Base-by-base conservation (phyloP, 768 basidiomycete genomes). In the Mrakia gelida region DNA sequence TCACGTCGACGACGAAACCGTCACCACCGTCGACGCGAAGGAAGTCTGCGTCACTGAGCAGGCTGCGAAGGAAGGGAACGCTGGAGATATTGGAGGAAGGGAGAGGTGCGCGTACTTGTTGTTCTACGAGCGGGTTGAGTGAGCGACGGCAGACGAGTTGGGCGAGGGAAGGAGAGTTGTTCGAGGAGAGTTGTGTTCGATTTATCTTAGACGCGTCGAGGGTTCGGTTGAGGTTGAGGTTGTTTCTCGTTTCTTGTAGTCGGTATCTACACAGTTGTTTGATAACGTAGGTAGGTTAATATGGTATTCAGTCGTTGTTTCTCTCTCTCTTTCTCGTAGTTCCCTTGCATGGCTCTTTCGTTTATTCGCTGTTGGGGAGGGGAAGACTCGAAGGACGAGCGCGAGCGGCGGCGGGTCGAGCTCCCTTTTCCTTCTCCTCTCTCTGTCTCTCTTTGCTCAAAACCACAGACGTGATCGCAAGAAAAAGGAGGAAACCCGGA, bases 1-100 rank as follows among this genome's bases (percentile, higher is more conserved):
- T 79, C 90, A 95, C 71, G 92, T 98, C 74, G 95, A 98, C 84
- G 96, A 98, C 82, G 95, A 97, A 84, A 86, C 91, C 15, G 91
- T 95, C 34, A 90, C 90, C 49, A 90, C 92, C 81, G 88, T 96
- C 61, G 86, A 88, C 32, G 82, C 79, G n/a, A 83, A 83, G 21
- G 80, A 85, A 30, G 85, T 86, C 30, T 79, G 83, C 32, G 82
- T 85, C 23, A 80, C 87, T 1, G 90, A 90, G 59, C 92, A 94
- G 82, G 92, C 94, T 77, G 93, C 93, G 82, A 86, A 85, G 63
- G 78, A 80, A 7, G 84, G 84, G 2, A 76, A 79, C 59, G 81
- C 79, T 1, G 83, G 84, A 0, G 81, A 82, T 65, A 81, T 80
- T 80, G 86, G 30, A 84, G 86, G 54, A 86, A 87, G 80, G 71